Evolutionary conservation across 495 filamentous ascomycete species (phyloP), one percentile per base, ranked within the genome.

Genomic region (Pseudomonodictys pantanalensis): DNA sequence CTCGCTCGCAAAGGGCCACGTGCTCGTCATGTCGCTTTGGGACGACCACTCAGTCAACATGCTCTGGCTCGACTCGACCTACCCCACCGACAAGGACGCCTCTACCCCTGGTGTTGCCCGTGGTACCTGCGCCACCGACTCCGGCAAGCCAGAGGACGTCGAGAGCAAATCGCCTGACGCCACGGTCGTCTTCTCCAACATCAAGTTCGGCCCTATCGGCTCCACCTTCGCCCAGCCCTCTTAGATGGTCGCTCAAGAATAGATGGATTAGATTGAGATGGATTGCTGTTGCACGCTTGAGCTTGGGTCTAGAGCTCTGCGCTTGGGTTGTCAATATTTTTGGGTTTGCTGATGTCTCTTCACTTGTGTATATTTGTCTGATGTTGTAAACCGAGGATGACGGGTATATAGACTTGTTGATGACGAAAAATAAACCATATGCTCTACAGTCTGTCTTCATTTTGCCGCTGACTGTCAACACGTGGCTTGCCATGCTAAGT

Each of bases 11-110:
- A 47, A 75, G 25, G 82, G 80, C 60, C 86, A 89, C 84, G 88
- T 89, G 45, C 79, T 91, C 18, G 86, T 88, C 72, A 80, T 92
- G 81, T 86, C 83, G 66, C 69, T 91, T 69, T 91, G 88, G 88
- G 86, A 89, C 68, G 88, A 91, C 76, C 82, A 91, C 75, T 72
- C 78, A 18, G 76, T 80, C 75, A 81, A 89, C 77, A 92, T 92
- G 89, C 80, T 87, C 66, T 92, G 89, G 89, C 85, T 93, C 61
- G 61, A 64, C 55, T 64, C 61, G 20, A 64, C 61, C 49, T 64
- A 58, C 55, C 61, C 61, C 49, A 64, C 61, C 39, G 61, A 64
- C 43, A 48, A 72, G 1, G 77, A 78, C 17, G 73, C 79, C 35
- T 76, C 77, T 56, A 67, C 66, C 10, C 86, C 86, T 30, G 89